Evolutionary conservation across 352 stramenopile species (phyloP).

Genomic region (Blastocystis sp.): DNA sequence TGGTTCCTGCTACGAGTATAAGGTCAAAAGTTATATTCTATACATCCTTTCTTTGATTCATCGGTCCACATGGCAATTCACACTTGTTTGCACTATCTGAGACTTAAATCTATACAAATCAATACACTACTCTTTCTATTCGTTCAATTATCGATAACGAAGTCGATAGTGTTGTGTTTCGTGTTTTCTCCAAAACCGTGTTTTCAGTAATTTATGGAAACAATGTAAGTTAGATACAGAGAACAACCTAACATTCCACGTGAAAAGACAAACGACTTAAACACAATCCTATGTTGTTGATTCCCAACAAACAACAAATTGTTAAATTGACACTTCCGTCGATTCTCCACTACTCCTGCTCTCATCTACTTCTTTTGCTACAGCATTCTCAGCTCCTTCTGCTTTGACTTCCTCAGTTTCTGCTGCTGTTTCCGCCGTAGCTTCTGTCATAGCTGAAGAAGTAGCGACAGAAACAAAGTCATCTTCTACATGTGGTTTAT

Average conservation of each 20-base stretch:
- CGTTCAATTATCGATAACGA: not conserved
- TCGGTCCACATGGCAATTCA: conserved; percentile 23
- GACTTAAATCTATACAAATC: not conserved
- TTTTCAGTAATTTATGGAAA: no score
- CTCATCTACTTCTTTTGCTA: not conserved
- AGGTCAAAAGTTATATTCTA: not conserved
- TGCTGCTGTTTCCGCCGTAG: no score
- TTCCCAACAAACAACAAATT: not conserved
- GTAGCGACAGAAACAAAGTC: not conserved
- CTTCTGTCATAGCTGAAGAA: no score
- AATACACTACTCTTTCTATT: not conserved
- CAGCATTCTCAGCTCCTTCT: not conserved
- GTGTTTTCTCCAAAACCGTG: not conserved
- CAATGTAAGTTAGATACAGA: no score
- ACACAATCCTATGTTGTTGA: no score
- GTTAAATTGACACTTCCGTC: not conserved
- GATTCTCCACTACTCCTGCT: no score
- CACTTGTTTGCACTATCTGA: no score
- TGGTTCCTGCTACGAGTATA: not conserved
- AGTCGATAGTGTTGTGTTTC: conserved; percentile 45
- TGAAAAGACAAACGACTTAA: no score
- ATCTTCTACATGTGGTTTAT: not conserved
- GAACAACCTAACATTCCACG: no score
- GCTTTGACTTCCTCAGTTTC: not conserved
- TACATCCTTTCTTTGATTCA: conserved; percentile 59